Evolutionary conservation across 2,329 filamentous ascomycete genomes (phyloP).

Genomic region (Bipolaris gigantea): DNA sequence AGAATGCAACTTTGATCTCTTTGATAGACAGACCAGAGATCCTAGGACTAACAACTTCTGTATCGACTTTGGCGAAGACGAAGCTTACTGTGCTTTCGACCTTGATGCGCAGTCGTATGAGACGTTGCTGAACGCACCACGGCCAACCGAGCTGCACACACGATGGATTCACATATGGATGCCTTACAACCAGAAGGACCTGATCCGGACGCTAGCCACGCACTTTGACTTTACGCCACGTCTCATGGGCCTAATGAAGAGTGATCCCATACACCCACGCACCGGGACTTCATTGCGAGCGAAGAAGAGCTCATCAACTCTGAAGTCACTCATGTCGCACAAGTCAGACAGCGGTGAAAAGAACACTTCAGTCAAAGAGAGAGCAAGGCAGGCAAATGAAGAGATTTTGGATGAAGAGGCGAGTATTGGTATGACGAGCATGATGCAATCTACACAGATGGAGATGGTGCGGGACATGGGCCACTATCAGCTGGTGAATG

Average conservation of each 20-base stretch:
- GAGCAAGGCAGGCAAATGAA: constrained; percentile 16
- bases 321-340: constrained; percentile 34
- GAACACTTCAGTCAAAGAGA: constrained; percentile 18
- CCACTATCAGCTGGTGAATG: constrained; percentile 64
- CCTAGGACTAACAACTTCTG: constrained; percentile 61
- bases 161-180: constrained; percentile 79
- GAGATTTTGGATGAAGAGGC: constrained; percentile 36
- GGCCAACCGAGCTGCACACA: constrained; percentile 56
- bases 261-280: constrained; percentile 51
- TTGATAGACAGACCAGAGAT: constrained; percentile 48
- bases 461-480: constrained; percentile 47
- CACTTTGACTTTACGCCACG: constrained; percentile 71
- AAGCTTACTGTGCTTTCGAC: constrained; percentile 60
- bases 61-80: constrained; percentile 63
- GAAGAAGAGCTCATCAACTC: constrained; percentile 38
- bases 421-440: constrained; percentile 40
- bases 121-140: constrained; percentile 41
- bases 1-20: constrained; percentile 49
- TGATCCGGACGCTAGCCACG: constrained; percentile 59
- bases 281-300: constrained; percentile 16
- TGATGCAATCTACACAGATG: constrained; percentile 42
- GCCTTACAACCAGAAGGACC: constrained; percentile 61
- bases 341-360: constrained; percentile 30
- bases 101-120: constrained; percentile 51
- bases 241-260: constrained; percentile 64